phyloP scores from a whole-genome alignment of 805 yeast species.

The Kodamaea jinghongensis region DNA sequence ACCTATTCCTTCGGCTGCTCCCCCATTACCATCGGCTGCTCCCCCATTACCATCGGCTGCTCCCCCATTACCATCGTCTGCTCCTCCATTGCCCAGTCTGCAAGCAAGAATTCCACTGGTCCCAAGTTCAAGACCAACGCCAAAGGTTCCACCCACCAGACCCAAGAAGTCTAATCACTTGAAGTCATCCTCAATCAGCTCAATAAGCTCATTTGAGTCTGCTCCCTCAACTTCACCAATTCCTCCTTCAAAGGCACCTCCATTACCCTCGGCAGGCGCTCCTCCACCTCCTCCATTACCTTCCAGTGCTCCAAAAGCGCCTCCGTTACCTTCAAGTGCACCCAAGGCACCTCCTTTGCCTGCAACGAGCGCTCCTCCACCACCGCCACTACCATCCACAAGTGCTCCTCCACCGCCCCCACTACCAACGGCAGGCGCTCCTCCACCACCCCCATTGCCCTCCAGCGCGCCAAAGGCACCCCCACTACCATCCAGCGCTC shows the following conservation, averaged over 20 bases:
- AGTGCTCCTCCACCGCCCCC: conserved; percentile 15
- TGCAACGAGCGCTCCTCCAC: conserved; percentile 20
- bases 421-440: conserved; percentile 11
- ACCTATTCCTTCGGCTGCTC: conserved; percentile 19
- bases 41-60: conserved; percentile 16
- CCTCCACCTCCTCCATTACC: conserved; percentile 8
- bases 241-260: conserved; percentile 11
- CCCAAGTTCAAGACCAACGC: conserved; percentile 15
- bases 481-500: conserved; percentile 17
- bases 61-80: conserved; percentile 22
- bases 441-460: conserved; percentile 11
- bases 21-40: conserved; percentile 26
- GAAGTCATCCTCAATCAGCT: conserved; percentile 11
- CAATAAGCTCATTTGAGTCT: conserved; percentile 30
- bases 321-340: conserved; percentile 13
- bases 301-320: conserved; percentile 1
- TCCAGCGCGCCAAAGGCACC: conserved; percentile 17
- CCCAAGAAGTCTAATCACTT: conserved; percentile 40
- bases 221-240: neutral
- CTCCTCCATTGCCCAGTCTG: conserved; percentile 19
- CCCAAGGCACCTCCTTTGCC: conserved; percentile 16
- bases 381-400: conserved; percentile 13
- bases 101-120: neutral
- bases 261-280: conserved; percentile 14
- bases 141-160: conserved; percentile 39